phyloP scores from a whole-genome alignment of 2,329 filamentous ascomycete genomes.

The Scedosporium minutisporum region DNA sequence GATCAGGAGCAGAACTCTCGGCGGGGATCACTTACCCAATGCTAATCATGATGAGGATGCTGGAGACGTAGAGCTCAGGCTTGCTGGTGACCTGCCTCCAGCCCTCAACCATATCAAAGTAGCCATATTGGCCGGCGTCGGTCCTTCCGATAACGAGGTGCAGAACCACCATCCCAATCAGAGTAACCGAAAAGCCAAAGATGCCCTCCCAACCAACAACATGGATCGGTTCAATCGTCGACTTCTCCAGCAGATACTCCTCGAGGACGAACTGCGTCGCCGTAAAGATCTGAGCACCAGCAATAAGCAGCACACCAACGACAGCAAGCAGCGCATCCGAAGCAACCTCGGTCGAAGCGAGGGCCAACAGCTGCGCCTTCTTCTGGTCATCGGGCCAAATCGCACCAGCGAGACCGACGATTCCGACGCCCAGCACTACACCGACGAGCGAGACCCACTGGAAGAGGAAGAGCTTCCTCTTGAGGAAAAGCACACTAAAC shows the following conservation, averaged over 20 bases:
- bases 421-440: constrained; percentile 76
- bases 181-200: constrained; percentile 77
- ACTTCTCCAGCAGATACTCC: constrained; percentile 73
- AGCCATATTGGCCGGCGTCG: constrained; percentile 63
- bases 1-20: constrained; percentile 6
- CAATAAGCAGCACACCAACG: constrained; percentile 81
- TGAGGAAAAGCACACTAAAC: constrained; percentile 87
- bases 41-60: constrained; percentile 89
- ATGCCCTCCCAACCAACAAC: constrained; percentile 95
- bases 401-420: constrained; percentile 83
- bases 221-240: constrained; percentile 63
- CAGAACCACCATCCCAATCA: constrained; percentile 68
- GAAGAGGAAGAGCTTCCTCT: constrained; percentile 68
- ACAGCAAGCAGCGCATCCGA: constrained; percentile 54
- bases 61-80: constrained; percentile 62
- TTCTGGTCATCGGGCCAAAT: constrained; percentile 62
- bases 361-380: constrained; percentile 20
- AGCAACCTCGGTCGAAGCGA: constrained; percentile 20
- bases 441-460: constrained; percentile 86
- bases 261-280: constrained; percentile 94
- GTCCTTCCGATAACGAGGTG: constrained; percentile 71
- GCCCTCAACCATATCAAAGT: constrained; percentile 84
- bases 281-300: constrained; percentile 91
- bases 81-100: constrained; percentile 71
- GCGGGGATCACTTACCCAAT: constrained; percentile 58